Evolutionary conservation across 495 filamentous ascomycete species (phyloP).

Genomic region (Talaromyces nanjingensis): DNA sequence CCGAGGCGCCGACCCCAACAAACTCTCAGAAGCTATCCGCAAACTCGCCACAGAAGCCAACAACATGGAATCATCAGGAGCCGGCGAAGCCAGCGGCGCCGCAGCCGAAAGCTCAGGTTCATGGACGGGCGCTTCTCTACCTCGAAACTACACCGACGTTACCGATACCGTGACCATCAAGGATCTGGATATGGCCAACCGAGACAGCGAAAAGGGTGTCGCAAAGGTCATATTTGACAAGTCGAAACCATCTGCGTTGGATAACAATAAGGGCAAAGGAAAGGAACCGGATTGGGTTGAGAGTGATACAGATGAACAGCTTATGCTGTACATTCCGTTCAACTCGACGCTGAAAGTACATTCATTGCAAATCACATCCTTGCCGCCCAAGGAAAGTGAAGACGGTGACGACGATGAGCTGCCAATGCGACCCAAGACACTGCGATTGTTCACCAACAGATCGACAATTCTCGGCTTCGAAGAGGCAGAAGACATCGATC

Average conservation of each 20-base stretch:
- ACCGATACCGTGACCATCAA: constrained; percentile 72
- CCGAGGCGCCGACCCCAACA: constrained; percentile 61
- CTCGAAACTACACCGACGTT: constrained; percentile 76
- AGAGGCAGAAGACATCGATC: constrained; percentile 77
- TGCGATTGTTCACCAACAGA: constrained; percentile 80
- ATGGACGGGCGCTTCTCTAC: constrained; percentile 70
- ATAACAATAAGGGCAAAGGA: constrained; percentile 48
- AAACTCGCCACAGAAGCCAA: constrained; percentile 67
- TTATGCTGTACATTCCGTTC: constrained; percentile 92
- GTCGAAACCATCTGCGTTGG: constrained; percentile 58
- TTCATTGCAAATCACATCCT: constrained; percentile 80
- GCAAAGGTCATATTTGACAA: constrained; percentile 66
- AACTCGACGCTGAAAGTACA: constrained; percentile 85
- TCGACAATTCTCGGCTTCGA: constrained; percentile 89
- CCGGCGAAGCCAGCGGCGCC: constrained; percentile 17
- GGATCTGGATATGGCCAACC: constrained; percentile 81
- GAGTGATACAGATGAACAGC: constrained; percentile 96
- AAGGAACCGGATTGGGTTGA: constrained; percentile 82
- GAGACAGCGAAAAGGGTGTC: constrained; percentile 60
- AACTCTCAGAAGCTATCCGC: constrained; percentile 61
- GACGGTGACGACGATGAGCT: constrained; percentile 60
- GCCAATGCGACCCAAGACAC: constrained; percentile 78
- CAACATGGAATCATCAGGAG: constrained; percentile 40
- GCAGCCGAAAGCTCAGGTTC: constrained; percentile 25
- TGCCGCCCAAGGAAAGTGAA: constrained; percentile 48